Evolutionary conservation across 1,284 basidiomycete genomes (phyloP), one percentile per base, ranked within the genome.

Genomic region (Takashimella koratensis): DNA sequence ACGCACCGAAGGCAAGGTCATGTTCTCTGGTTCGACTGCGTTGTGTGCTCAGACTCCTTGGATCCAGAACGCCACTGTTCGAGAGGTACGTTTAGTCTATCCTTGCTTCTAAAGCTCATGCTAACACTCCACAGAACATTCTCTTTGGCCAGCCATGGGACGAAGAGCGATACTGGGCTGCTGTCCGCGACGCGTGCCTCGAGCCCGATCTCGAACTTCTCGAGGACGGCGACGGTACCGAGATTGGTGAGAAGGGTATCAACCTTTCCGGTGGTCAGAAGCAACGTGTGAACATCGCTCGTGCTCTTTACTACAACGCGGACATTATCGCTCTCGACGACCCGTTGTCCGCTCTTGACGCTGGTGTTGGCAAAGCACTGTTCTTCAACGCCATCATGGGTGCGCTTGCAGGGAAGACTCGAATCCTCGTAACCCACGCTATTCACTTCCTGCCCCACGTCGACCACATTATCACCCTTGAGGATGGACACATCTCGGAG

Each of bases 251-350:
- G 75, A 88, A 86, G 76, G 85, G 77, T 43, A 73, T 75, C 59
- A 77, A 74, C 51, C 58, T 77, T 20, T 73, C 68, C 19, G 75
- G 73, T 49, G 70, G 69, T 47, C 68, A 70, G 51, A 73, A 71
- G 51, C 71, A 70, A 55, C 67, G 91, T 6, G 76, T 81, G 63
- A 76, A 75, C 59, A 72, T 92, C 52, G 88, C 87, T 43, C 84
- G 92, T 50, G 85, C 89, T 0, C 85, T 94, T 54, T 96, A 95
- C 76, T 88, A 83, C 65, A 79, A 88, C 59, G 85, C 87, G 0
- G 89, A 91, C 53, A 86, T 95, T 56, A 85, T 91, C 63, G 86
- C 93, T 24, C 86, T 91, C 56, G 89, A 92, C 64, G 90, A 92
- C 65, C 87, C 88, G 6, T 78, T 87, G 5, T 86, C 83, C 5